Conservation (phyloP, 495 filamentous ascomycete genomes). For the Aspergillus saccharolyticus region DNA sequence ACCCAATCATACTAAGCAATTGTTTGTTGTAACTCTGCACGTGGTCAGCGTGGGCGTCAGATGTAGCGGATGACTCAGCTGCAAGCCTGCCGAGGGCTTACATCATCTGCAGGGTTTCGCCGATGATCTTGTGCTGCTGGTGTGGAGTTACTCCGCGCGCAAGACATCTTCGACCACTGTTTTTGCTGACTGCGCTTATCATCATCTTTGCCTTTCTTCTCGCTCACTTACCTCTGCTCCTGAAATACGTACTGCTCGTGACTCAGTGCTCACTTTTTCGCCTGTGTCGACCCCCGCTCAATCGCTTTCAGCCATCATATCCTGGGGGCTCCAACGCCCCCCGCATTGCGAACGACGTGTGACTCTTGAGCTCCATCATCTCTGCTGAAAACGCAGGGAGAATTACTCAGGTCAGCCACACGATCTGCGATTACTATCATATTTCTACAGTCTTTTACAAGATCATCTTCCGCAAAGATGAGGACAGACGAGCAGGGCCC, state of each 20-base stretch:
- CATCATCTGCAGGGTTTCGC: constrained; percentile 3
- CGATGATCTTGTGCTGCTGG: constrained; percentile 1
- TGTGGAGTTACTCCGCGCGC: not conserved
- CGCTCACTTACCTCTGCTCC: not conserved
- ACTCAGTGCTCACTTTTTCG: not conserved
- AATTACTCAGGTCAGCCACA: not conserved
- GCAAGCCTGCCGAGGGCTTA: not conserved
- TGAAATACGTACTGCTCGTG: not conserved
- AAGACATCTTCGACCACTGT: not conserved
- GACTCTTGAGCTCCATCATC: constrained; percentile 8
- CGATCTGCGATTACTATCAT: not conserved
- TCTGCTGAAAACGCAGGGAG: not conserved
- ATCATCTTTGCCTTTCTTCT: not conserved
- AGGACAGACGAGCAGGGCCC: constrained; percentile 27
- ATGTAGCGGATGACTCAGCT: not conserved
- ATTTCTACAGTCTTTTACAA: not conserved
- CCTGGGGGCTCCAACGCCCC: constrained; percentile 4
- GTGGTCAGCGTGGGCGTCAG: not conserved
- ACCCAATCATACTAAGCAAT: not conserved
- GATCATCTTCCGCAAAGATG: constrained; percentile 17
- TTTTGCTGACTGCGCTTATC: not conserved
- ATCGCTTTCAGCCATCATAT: not conserved
- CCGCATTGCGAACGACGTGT: constrained; percentile 4
- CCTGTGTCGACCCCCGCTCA: not conserved
- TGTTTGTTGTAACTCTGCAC: not conserved